Evolutionary conservation across 2,329 filamentous ascomycete genomes (phyloP), one percentile per base, ranked within the genome.

Genomic region (Cercospora brassicicola): DNA sequence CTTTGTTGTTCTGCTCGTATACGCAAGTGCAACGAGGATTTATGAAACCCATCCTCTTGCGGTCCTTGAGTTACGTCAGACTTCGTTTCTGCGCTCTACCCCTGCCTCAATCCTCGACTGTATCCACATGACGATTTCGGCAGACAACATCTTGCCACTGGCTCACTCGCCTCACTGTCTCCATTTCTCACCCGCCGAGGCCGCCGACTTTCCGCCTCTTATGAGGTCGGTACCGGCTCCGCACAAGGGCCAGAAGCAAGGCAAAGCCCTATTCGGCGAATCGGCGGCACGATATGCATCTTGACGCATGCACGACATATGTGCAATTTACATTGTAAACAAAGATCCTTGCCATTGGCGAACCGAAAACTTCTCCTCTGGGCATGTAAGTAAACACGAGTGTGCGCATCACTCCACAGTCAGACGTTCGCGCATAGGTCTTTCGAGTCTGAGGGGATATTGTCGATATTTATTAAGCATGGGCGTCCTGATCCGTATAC

Each of bases 41-140:
- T 39, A 56, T 28, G 51, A 64, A 55, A 55, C 30, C n/a, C 48
- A 56, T 63, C 45, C 42, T 64, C 28, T 28, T 57, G 31, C 51
- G 39, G 51, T 33, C 26, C 28, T 36, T 26, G 18, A n/a, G 51
- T 45, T 64, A 64, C 62, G 62, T 64, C 62, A 64, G 62, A 64
- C 18, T 59, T 64, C 30, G 33, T 20, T 59, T 59, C 55, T 26
- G 30, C 30, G 23, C 53, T 15, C n/a, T n/a, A 64, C 51, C 62
- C 62, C 53, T 59, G 62, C 33, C 28, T 20, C 36, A 28, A n/a
- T 33, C 33, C 33, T 56, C 26, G 33, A 20, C 20, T 11, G 53
- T 56, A 36, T 53, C 62, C 62, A 64, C 62, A 64, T 64, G 53
- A 64, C 33, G 51, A 64, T 64, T 48, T 64, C 62, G 55, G 30